Percentiles rank a stretch among this genome's conserved stretches.
These are phyloP conservation scores for Chenopodium formosanum DNA, from an alignment of 148 eudicot species.

Conservation along the genomic window DNA sequence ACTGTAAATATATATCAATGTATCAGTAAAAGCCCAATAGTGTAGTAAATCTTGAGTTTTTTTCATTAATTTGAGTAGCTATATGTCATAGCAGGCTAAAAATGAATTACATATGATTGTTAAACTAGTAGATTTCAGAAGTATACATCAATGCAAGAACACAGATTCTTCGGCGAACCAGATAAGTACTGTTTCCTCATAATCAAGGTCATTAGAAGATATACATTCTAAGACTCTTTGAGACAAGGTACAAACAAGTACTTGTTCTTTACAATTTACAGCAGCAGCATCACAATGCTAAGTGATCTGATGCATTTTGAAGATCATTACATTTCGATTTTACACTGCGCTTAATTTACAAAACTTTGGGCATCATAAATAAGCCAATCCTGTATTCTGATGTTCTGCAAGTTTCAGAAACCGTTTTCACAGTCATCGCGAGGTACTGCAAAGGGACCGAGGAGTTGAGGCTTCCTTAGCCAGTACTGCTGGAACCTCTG, in stretches of 20 bases:
- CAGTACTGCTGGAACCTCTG: slow-evolving; percentile 85
- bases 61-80: too few relatives aligned
- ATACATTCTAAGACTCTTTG: neutral
- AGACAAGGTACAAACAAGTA: slow-evolving; percentile 7
- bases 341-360: neutral
- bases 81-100: too few relatives aligned
- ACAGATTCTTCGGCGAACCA: neutral
- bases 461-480: slow-evolving; percentile 55
- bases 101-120: neutral
- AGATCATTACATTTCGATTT: neutral
- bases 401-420: slow-evolving; percentile 7
- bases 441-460: slow-evolving; percentile 27
- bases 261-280: neutral
- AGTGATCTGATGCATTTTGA: neutral
- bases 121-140: neutral
- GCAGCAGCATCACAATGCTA: neutral
- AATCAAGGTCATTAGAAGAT: neutral
- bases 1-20: too few relatives aligned
- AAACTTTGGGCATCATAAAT: neutral
- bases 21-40: too few relatives aligned
- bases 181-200: neutral
- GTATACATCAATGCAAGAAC: neutral
- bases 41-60: too few relatives aligned
- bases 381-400: neutral
- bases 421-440: slow-evolving; percentile 21